These are phyloP conservation scores for Kalanchoe fedtschenkoi DNA, from an alignment of 164 flowering plant species.

Conservation along the genomic window DNA sequence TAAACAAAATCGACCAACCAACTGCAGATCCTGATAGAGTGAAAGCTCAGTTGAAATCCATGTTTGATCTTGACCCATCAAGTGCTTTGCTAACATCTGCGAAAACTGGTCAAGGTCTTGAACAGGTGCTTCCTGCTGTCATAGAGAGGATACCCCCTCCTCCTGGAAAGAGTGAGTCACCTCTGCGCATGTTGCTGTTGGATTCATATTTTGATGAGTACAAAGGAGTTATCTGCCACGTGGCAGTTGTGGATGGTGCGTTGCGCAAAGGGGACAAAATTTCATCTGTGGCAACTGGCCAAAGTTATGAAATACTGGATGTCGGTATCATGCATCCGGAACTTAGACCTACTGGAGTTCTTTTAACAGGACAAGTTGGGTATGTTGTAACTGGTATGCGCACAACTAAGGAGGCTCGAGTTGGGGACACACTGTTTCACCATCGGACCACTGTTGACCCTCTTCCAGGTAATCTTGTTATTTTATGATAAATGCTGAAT, in stretches of 20 bases:
- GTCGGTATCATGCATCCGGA: constrained; percentile 97
- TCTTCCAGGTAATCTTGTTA: constrained; percentile 57
- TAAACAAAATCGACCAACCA: constrained; percentile 95
- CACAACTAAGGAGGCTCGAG: constrained; percentile 88
- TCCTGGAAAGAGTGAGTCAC: constrained; percentile 52
- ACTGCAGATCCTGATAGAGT: constrained; percentile 95
- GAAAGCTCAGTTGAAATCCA: constrained; percentile 79
- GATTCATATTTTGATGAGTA: constrained; percentile 96
- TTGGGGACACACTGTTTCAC: constrained; percentile 82
- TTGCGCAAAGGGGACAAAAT: constrained; percentile 79
- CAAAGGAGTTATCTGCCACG: constrained; percentile 95
- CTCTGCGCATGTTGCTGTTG: constrained; percentile 80
- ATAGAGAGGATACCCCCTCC: constrained; percentile 91
- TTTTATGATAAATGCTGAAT: background rate
- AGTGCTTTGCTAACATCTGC: constrained; percentile 83
- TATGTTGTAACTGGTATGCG: constrained; percentile 94
- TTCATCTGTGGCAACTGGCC: constrained; percentile 76
- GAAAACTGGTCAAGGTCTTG: constrained; percentile 94
- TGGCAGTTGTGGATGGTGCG: constrained; percentile 92
- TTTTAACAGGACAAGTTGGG: constrained; percentile 91
- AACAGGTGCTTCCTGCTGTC: constrained; percentile 87
- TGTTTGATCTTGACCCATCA: constrained; percentile 83
- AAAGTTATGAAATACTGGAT: constrained; percentile 69
- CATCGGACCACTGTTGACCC: constrained; percentile 45
- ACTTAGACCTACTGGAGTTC: constrained; percentile 70